Percentiles rank a stretch among this genome's conserved stretches.
These are phyloP conservation scores for Lablab purpureus DNA, from an alignment of 306 rosid genomes.

Conservation along the genomic window DNA sequence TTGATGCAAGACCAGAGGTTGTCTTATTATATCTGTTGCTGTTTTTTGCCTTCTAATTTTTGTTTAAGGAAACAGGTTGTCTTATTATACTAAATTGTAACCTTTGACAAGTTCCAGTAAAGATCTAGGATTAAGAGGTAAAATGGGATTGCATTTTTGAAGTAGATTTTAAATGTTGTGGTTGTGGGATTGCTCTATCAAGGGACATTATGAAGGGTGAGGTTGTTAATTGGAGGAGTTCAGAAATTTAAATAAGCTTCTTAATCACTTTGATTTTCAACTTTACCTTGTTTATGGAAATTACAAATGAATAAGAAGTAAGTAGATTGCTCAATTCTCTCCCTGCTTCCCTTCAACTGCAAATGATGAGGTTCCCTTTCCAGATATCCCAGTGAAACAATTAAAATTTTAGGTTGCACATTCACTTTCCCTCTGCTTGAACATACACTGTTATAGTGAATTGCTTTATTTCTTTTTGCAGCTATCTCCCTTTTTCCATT, in stretches of 20 bases:
- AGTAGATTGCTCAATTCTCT: background rate
- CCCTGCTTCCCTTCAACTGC: background rate
- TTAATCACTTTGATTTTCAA: background rate
- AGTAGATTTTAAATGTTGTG: conserved; percentile 11
- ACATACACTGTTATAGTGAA: background rate
- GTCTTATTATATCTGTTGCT: background rate
- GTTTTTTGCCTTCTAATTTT: conserved; percentile 1
- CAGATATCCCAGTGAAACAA: background rate
- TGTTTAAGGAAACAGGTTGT: conserved; percentile 6
- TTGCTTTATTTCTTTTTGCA: background rate
- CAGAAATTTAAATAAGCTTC: background rate
- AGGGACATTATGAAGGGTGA: background rate
- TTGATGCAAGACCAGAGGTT: conserved; percentile 16
- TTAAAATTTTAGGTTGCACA: background rate
- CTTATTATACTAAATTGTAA: background rate
- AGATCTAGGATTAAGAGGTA: conserved; percentile 16
- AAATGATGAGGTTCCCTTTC: background rate
- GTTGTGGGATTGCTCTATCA: background rate
- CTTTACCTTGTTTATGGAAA: background rate
- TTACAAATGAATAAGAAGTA: background rate
- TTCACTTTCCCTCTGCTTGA: background rate
- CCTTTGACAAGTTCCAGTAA: conserved; percentile 2
- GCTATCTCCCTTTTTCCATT: background rate
- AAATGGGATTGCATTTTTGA: conserved; percentile 15
- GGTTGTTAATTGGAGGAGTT: background rate